A percentile compares a stretch with the other conserved stretches of the same genome.
Conservation (phyloP, 345 rosid genomes). For the Combretum micranthum region DNA sequence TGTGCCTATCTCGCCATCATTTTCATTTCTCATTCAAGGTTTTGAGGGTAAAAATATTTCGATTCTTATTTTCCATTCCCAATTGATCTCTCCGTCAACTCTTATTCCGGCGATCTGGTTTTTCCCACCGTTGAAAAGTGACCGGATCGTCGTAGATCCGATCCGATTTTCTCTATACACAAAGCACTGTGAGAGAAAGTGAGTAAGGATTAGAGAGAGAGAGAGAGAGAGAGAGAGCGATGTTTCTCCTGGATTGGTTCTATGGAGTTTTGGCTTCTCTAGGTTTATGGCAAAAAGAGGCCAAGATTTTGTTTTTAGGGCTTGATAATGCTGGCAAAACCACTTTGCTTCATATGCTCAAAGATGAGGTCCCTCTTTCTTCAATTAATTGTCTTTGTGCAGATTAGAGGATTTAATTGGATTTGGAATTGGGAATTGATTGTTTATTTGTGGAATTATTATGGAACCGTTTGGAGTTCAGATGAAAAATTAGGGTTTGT, state of each 20-base stretch:
- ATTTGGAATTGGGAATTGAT: too few relatives aligned
- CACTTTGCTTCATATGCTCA: conserved; percentile 84
- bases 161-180: background rate
- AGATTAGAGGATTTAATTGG: too few relatives aligned
- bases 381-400: background rate
- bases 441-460: too few relatives aligned
- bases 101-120: too few relatives aligned
- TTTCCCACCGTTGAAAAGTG: too few relatives aligned
- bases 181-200: background rate
- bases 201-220: background rate
- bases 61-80: too few relatives aligned
- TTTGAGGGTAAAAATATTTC: too few relatives aligned
- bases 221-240: conserved; percentile 1
- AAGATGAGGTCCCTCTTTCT: conserved; percentile 68
- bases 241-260: conserved; percentile 85
- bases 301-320: conserved; percentile 85
- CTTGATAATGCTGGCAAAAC: conserved; percentile 96
- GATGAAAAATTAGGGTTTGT: too few relatives aligned
- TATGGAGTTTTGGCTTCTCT: conserved; percentile 78
- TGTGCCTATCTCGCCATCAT: too few relatives aligned
- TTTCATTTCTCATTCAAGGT: too few relatives aligned
- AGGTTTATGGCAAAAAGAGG: conserved; percentile 85
- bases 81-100: too few relatives aligned
- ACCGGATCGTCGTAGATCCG: background rate
- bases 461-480: too few relatives aligned